Conservation (phyloP, 306 rosid species). For the Luffa acutangula region DNA sequence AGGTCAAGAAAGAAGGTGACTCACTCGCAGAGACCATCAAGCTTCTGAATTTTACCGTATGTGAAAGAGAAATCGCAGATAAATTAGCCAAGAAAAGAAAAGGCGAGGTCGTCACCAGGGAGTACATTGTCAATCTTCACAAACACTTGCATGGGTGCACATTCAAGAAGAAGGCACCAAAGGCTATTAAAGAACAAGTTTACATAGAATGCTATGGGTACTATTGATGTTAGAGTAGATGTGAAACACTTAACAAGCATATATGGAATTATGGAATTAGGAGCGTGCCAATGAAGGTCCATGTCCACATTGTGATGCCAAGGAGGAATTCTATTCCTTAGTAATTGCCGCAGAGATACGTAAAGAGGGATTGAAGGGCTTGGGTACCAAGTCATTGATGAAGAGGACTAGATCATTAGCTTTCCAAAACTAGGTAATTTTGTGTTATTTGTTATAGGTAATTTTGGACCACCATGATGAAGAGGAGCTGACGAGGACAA, state of each 20-base stretch:
- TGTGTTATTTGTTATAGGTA: no score
- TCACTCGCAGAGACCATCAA: not conserved
- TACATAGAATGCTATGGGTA: constrained; percentile 39
- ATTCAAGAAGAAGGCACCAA: constrained; percentile 43
- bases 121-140: constrained; percentile 40
- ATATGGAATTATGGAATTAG: constrained; percentile 39
- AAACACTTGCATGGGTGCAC: constrained; percentile 42
- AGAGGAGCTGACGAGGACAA: no score
- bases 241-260: constrained; percentile 39
- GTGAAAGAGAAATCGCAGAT: constrained; percentile 20
- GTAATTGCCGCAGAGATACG: constrained; percentile 30
- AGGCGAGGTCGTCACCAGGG: constrained; percentile 31
- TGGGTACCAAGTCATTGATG: constrained; percentile 36
- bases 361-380: constrained; percentile 28
- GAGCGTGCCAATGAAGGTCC: constrained; percentile 30
- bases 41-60: no score
- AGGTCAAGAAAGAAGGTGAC: constrained; percentile 81
- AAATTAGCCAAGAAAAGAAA: constrained; percentile 22
- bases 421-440: constrained; percentile 7
- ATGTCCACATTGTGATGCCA: constrained; percentile 22
- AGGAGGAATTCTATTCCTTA: no score
- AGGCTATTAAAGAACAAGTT: constrained; percentile 37
- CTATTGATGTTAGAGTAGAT: constrained; percentile 38
- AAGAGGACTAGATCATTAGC: constrained; percentile 29
- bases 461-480: no score